phyloP scores from a whole-genome alignment of 345 rosid species.

The Crucihimalaya himalaica region DNA sequence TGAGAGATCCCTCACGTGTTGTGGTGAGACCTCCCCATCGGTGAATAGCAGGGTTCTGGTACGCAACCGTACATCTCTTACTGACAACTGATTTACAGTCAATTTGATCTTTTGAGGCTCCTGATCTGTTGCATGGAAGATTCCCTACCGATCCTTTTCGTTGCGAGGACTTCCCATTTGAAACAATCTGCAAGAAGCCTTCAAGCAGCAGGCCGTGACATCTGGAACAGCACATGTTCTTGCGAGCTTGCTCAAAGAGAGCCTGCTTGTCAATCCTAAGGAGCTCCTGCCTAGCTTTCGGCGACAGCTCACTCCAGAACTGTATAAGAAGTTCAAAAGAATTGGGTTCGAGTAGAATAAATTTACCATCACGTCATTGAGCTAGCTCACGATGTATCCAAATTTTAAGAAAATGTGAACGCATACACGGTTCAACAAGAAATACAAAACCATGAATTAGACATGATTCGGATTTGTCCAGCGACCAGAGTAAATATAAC shows the following conservation, averaged over 20 bases:
- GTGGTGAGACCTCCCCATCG: constrained; percentile 96
- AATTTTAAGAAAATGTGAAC: neutral
- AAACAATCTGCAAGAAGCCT: constrained; percentile 80
- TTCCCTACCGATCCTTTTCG: constrained; percentile 55
- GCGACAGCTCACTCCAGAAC: constrained; percentile 85
- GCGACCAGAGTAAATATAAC: neutral
- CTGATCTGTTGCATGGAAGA: constrained; percentile 44
- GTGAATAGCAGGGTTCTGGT: constrained; percentile 78
- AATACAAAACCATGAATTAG: neutral
- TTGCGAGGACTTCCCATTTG: constrained; percentile 71
- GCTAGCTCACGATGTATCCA: too few relatives aligned
- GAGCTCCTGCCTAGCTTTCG: constrained; percentile 66
- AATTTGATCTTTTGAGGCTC: constrained; percentile 44
- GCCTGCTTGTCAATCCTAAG: constrained; percentile 84
- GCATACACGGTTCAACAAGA: neutral
- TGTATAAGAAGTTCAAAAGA: constrained; percentile 35
- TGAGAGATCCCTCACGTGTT: constrained; percentile 75
- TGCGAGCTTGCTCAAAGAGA: constrained; percentile 92
- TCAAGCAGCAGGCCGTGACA: constrained; percentile 92
- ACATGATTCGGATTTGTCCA: neutral
- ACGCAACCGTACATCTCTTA: constrained; percentile 55
- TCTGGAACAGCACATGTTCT: constrained; percentile 94
- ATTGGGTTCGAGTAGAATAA: neutral
- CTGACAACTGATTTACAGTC: constrained; percentile 43
- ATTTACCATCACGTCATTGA: too few relatives aligned